A percentile compares a stretch with the other conserved stretches of the same genome.
These are phyloP conservation scores for Vitis hybrid DNA, from an alignment of 177 flowering plant species.

Conservation along the genomic window DNA sequence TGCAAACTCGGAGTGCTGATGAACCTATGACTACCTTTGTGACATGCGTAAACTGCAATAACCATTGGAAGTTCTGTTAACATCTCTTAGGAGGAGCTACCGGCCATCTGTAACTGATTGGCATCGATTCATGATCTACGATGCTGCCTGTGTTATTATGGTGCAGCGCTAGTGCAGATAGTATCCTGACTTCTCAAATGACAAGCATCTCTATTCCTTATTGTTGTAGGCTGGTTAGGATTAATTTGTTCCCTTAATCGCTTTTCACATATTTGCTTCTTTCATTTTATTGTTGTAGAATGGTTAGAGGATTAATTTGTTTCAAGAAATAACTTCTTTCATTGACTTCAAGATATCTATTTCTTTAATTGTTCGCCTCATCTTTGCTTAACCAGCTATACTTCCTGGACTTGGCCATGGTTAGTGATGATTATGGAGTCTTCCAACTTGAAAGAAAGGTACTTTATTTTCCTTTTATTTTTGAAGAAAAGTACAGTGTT, in stretches of 20 bases:
- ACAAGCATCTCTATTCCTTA: neutral
- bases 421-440: no score
- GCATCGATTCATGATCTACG: neutral
- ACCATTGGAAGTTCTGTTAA: conserved; percentile 60
- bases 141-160: neutral
- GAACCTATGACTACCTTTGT: conserved; percentile 66
- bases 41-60: conserved; percentile 52
- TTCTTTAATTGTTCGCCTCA: no score
- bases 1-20: conserved; percentile 66
- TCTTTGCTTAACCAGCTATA: no score
- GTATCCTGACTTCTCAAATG: neutral
- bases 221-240: neutral
- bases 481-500: no score
- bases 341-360: no score
- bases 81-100: neutral
- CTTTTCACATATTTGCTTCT: neutral
- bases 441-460: no score
- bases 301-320: no score
- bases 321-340: no score
- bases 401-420: no score
- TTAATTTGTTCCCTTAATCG: neutral
- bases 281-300: neutral
- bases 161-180: neutral
- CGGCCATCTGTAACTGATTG: neutral
- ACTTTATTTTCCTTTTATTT: no score